Base-by-base conservation (phyloP, 345 rosid species). In the Trapa bicornis region DNA sequence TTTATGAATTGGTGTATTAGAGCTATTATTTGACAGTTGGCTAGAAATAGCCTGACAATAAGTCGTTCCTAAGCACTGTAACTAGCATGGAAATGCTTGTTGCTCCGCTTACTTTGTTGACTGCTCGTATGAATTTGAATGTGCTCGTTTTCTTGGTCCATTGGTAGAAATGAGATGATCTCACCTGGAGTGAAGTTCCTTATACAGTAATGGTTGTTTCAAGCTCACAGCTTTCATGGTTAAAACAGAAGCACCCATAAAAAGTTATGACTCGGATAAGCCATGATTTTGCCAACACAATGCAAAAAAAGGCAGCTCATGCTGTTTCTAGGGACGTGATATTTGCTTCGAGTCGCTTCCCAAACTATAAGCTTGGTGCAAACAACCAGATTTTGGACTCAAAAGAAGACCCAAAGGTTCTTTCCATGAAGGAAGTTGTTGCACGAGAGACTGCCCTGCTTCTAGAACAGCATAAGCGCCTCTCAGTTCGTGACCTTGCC, bases 401-500 rank as follows among this genome's bases (percentile, higher is more conserved):
- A 0, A 89, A 89, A 72, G 93, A 84, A 72, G 93, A 86, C 62
- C 83, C 83, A 15, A 91, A 89, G 80, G 86, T 87, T 29, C 43
- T 86, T 68, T 74, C 97, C 1, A 91, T 91, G 97, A 94, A 86
- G 78, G 99, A 94, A 71, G 93, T 79, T 41, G 96, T 95, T 70
- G 94, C 97, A 0, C 91, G 92, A 0, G 97, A 95, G 86, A 93
- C 96, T 16, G 89, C 97, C 0, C 77, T 78, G 74, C 83, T 93
- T 10, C 66, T 93, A 83, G 97, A 90, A 75, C 99, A 91, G 87
- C 97, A 94, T 73, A 87, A 86, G 39, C 91, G 97, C 68, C 80
- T 91, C 66, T 91, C 96, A n/a, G 96, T 91, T 69, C 97, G 99
- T 67, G 97, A 89, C 68, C 97, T 95, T 22, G 87, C 99, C 29